Percentiles rank a stretch among this genome's conserved stretches.
These are phyloP conservation scores for Eucommia ulmoides DNA, from an alignment of 257 asterid species.

Conservation along the genomic window DNA sequence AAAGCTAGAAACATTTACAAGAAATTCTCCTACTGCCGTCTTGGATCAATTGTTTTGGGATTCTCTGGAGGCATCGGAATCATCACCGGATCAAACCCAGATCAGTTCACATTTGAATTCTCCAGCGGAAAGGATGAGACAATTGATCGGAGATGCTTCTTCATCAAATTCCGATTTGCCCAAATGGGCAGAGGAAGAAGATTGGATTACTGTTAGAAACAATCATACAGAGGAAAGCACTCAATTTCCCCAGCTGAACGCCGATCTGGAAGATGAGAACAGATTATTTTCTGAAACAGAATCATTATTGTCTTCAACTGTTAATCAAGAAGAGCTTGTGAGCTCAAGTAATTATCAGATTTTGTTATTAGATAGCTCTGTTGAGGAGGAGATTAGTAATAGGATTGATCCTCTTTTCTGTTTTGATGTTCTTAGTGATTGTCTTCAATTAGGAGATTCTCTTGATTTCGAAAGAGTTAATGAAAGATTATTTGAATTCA, in stretches of 20 bases:
- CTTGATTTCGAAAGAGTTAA: no score
- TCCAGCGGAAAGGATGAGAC: slow-evolving; percentile 33
- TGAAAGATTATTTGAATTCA: no score
- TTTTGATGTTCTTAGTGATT: no score
- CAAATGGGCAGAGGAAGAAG: slow-evolving; percentile 40
- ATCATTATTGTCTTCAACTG: background rate
- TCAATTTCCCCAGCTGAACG: slow-evolving; percentile 1
- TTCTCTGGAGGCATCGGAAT: slow-evolving; percentile 28
- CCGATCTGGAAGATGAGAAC: slow-evolving; percentile 6
- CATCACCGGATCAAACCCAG: slow-evolving; percentile 9
- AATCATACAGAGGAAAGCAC: slow-evolving; percentile 21
- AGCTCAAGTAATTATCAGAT: slow-evolving; percentile 12
- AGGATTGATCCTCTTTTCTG: no score
- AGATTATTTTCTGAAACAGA: slow-evolving; percentile 9
- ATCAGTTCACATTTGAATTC: slow-evolving; percentile 10
- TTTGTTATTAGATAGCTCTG: slow-evolving; percentile 16
- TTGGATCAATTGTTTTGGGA: slow-evolving; percentile 70
- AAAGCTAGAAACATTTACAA: slow-evolving; percentile 1
- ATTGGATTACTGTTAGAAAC: slow-evolving; percentile 56
- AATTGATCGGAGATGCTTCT: slow-evolving; percentile 16
- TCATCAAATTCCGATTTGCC: slow-evolving; percentile 10
- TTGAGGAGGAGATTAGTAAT: no score
- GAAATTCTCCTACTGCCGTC: slow-evolving; percentile 66
- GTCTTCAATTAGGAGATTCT: no score
- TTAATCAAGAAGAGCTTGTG: slow-evolving; percentile 17